A percentile compares a stretch with the other conserved stretches of the same genome.
Evolutionary conservation across 1,284 basidiomycete species (phyloP).

Genomic region (Microbotryum lychnidis-dioicae): DNA sequence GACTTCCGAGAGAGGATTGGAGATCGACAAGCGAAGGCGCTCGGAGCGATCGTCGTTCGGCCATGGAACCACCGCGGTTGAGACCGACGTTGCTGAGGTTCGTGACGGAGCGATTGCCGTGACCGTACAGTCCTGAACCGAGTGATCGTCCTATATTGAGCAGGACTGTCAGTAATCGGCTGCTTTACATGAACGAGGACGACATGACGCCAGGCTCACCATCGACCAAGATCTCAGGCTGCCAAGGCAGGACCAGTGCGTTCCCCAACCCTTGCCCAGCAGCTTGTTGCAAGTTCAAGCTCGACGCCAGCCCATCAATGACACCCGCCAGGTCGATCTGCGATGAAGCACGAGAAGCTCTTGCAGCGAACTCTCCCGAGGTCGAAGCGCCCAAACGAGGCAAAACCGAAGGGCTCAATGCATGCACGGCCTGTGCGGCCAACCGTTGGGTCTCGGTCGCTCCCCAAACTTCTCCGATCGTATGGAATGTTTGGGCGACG

Average conservation of each 20-base stretch:
- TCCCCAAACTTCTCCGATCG: slow-evolving; percentile 1
- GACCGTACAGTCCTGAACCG: neutral
- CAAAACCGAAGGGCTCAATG: slow-evolving; percentile 1
- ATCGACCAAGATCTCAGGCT: neutral
- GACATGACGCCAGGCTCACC: neutral
- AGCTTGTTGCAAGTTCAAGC: neutral
- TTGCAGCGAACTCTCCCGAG: neutral
- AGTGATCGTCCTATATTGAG: neutral
- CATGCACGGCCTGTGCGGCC: neutral
- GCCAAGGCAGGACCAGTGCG: neutral
- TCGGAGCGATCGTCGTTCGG: slow-evolving; percentile 4
- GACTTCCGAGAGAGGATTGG: slow-evolving; percentile 6
- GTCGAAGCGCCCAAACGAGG: neutral
- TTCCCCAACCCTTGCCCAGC: neutral
- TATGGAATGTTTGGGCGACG: no score
- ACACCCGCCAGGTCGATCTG: neutral
- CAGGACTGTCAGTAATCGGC: neutral
- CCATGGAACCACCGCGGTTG: neutral
- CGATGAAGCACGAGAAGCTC: neutral
- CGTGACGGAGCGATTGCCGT: neutral
- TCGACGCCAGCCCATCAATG: neutral
- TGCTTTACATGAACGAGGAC: neutral
- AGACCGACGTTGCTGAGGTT: neutral
- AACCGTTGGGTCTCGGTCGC: neutral
- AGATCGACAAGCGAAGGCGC: slow-evolving; percentile 13